These are phyloP conservation scores for Melampsora americana DNA, from an alignment of 1,284 basidiomycete genomes.

Conservation along the genomic window DNA sequence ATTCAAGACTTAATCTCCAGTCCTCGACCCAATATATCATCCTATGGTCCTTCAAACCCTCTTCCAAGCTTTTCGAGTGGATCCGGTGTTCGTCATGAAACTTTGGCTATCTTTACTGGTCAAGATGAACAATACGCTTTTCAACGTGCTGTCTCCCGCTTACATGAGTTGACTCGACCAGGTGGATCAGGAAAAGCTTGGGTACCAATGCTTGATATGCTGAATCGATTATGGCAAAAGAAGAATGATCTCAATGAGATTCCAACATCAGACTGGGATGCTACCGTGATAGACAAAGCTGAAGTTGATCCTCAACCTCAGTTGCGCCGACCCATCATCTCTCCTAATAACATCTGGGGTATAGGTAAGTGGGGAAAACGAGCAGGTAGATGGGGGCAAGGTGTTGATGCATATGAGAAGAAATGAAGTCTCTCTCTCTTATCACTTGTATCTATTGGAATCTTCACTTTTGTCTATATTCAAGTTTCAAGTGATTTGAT, in stretches of 20 bases:
- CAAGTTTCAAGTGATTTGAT: no score
- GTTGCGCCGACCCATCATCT: neutral
- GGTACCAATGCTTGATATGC: slow-evolving; percentile 15
- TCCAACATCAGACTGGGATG: neutral
- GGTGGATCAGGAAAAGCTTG: slow-evolving; percentile 35
- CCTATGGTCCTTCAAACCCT: slow-evolving; percentile 2
- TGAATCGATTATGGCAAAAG: neutral
- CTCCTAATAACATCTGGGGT: slow-evolving; percentile 27
- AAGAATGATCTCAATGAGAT: neutral
- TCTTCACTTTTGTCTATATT: no score
- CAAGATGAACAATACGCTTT: slow-evolving; percentile 40
- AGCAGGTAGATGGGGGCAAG: slow-evolving; percentile 38
- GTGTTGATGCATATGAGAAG: slow-evolving; percentile 15
- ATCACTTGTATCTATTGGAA: no score
- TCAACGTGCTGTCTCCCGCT: slow-evolving; percentile 19
- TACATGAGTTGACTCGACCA: slow-evolving; percentile 22
- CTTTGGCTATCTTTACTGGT: slow-evolving; percentile 34
- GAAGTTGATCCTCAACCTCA: neutral
- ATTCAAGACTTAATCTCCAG: slow-evolving; percentile 18
- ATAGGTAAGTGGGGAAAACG: slow-evolving; percentile 34
- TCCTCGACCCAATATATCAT: slow-evolving; percentile 21
- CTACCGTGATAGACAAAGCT: neutral
- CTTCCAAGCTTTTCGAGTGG: neutral
- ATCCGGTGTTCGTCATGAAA: neutral
- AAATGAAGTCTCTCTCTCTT: neutral